These are phyloP conservation scores for Yarrowia phangngaensis DNA, from an alignment of 805 yeast genomes.

Conservation along the genomic window DNA sequence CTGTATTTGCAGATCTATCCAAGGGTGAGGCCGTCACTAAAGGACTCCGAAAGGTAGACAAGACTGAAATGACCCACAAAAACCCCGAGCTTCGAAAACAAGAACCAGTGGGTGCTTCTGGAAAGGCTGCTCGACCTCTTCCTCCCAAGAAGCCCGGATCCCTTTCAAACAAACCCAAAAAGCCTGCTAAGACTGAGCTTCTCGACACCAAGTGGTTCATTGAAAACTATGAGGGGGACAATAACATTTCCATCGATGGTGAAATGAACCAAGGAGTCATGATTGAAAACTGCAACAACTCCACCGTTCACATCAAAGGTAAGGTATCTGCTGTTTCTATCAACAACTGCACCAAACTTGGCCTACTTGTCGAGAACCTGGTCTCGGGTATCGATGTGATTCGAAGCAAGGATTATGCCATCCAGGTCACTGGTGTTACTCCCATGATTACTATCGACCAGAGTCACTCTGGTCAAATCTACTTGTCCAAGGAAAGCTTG, in stretches of 20 bases:
- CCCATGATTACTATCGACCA: slow-evolving; percentile 87
- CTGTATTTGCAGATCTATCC: slow-evolving; percentile 88
- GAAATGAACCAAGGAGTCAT: slow-evolving; percentile 84
- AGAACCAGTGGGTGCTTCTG: slow-evolving; percentile 45
- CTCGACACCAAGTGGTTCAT: slow-evolving; percentile 86
- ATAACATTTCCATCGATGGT: slow-evolving; percentile 69
- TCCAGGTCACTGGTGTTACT: slow-evolving; percentile 77
- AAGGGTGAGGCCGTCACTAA: slow-evolving; percentile 81
- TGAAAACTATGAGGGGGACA: slow-evolving; percentile 65
- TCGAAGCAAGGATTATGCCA: slow-evolving; percentile 72
- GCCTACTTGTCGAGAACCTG: slow-evolving; percentile 75
- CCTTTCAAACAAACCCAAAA: slow-evolving; percentile 44
- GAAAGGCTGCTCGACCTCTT: slow-evolving; percentile 52
- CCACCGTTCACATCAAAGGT: slow-evolving; percentile 79
- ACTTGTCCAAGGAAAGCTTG: slow-evolving; percentile 67
- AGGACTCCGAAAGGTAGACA: slow-evolving; percentile 86
- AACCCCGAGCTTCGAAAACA: slow-evolving; percentile 72
- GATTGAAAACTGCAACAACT: slow-evolving; percentile 72
- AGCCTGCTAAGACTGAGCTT: slow-evolving; percentile 62
- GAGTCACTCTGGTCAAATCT: slow-evolving; percentile 78
- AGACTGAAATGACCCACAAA: slow-evolving; percentile 89
- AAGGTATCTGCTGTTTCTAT: slow-evolving; percentile 86
- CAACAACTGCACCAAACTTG: slow-evolving; percentile 66
- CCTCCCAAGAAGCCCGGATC: slow-evolving; percentile 81
- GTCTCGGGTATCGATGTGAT: slow-evolving; percentile 86